Conservation (phyloP, 495 filamentous ascomycete species). For the Filosporella fistucella region DNA sequence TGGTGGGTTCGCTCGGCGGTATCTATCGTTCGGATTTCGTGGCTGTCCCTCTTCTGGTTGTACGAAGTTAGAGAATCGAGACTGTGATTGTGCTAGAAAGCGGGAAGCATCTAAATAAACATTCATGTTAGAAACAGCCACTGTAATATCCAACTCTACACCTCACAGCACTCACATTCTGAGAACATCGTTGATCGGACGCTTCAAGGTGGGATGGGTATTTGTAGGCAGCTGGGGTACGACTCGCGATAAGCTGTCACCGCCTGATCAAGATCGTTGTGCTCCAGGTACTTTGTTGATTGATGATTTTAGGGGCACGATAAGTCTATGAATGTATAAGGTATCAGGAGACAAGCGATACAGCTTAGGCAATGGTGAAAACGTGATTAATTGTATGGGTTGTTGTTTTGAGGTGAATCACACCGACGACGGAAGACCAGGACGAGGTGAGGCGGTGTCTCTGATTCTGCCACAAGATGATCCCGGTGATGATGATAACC, state of each 20-base stretch:
- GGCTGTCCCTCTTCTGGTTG: conserved; percentile 52
- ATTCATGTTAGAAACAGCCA: not conserved
- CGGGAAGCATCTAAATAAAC: conserved; percentile 77
- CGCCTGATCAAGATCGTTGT: not conserved
- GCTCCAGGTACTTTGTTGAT: not conserved
- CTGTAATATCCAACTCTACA: not conserved
- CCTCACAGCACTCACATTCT: conserved; percentile 70
- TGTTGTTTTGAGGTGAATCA: too few relatives aligned
- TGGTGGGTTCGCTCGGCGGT: conserved; percentile 25
- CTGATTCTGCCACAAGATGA: too few relatives aligned
- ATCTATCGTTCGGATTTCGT: conserved; percentile 37
- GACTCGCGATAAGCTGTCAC: conserved; percentile 9
- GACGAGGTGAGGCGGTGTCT: too few relatives aligned
- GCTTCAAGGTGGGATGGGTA: conserved; percentile 1
- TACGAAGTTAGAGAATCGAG: conserved; percentile 61
- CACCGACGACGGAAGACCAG: too few relatives aligned
- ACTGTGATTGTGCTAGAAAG: conserved; percentile 97
- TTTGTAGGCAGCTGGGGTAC: not conserved
- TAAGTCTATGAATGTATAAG: not conserved
- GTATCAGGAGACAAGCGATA: too few relatives aligned
- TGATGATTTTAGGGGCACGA: not conserved
- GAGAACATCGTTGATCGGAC: conserved; percentile 70
- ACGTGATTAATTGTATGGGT: too few relatives aligned
- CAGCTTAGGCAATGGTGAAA: too few relatives aligned
- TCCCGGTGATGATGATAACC: too few relatives aligned